Evolutionary conservation across 1,139 yeast species (phyloP), one percentile per base, ranked within the genome.

Genomic region (Saccharomyces hybrid): DNA sequence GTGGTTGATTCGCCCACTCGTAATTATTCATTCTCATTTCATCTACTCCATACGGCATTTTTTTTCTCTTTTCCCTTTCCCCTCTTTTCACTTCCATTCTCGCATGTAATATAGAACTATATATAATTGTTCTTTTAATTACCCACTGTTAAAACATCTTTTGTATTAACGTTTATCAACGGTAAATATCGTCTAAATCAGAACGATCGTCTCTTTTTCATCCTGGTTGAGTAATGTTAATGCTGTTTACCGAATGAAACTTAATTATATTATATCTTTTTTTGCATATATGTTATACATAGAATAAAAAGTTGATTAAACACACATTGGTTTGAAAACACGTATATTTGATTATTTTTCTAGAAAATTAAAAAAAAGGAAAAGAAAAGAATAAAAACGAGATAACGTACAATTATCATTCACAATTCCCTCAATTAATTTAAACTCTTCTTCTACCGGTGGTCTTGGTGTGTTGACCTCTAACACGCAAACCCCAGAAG

Each of bases 251-350:
- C 42, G 42, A 14, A 38, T 38, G 11, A 38, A 38, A 38, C 42
- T 38, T 38, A 16, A 38, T 38, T 38, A 38, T 38, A 38, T 38
- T 38, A 16, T 38, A 38, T 14, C 42, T 38, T 38, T 38, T 14
- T 38, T 38, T 38, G 42, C 42, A 8, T 38, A 38, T 38, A 38
- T 38, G 42, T 38, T 38, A 38, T 38, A 38, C 23, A 38, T 38
- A 38, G 42, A 38, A 38, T 38, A 38, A 38, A 38, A 38, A 38
- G 42, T 38, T 38, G 42, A 38, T 38, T 38, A 38, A 38, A 38
- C 42, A 38, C 42, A 38, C 42, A 38, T 38, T 38, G 42, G 23
- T 38, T 14, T 38, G 42, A 38, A 38, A 38, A 38, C 42, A 38
- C 42, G 42, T 38, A 38, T 38, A 38, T 38, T 38, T 20, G 23